Percentiles rank a stretch among this genome's conserved stretches.
These are phyloP conservation scores for Coprinopsis cinerea DNA, from an alignment of 768 basidiomycete genomes.

Conservation along the genomic window DNA sequence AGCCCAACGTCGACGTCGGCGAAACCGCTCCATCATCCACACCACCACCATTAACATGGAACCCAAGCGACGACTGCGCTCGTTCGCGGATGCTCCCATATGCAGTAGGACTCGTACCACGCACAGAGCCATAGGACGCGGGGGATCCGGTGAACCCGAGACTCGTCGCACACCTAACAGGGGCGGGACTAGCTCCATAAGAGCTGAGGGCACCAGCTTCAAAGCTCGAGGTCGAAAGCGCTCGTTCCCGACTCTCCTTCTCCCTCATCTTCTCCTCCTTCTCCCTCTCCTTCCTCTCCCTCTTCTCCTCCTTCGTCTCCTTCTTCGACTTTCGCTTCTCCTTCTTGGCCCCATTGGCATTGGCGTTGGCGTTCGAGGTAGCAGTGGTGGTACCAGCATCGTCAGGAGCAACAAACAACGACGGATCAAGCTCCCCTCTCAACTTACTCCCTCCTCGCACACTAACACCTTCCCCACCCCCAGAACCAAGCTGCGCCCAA, in stretches of 20 bases:
- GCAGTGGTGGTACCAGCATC: slow-evolving; percentile 2
- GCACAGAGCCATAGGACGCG: too few relatives aligned
- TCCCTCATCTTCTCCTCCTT: slow-evolving; percentile 21
- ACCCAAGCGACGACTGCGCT: too few relatives aligned
- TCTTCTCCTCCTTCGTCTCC: slow-evolving; percentile 29
- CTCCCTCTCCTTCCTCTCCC: slow-evolving; percentile 15
- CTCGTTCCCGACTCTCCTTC: slow-evolving; percentile 24
- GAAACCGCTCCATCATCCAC: too few relatives aligned
- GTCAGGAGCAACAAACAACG: not conserved
- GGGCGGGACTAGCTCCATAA: slow-evolving; percentile 26
- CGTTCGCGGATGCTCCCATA: too few relatives aligned
- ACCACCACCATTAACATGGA: too few relatives aligned
- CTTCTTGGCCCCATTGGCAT: slow-evolving; percentile 21
- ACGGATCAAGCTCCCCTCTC: not conserved
- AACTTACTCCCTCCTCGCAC: not conserved
- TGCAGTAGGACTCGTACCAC: too few relatives aligned
- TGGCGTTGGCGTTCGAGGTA: slow-evolving; percentile 17
- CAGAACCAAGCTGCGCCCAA: slow-evolving; percentile 49
- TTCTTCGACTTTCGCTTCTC: slow-evolving; percentile 29
- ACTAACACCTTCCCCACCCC: not conserved
- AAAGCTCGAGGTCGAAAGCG: slow-evolving; percentile 54
- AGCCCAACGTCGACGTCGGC: too few relatives aligned
- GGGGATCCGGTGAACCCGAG: not conserved
- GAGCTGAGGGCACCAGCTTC: slow-evolving; percentile 52
- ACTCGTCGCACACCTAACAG: too few relatives aligned